These are phyloP conservation scores for Rehmannia glutinosa DNA, from an alignment of 257 asterid species.

Conservation along the genomic window DNA sequence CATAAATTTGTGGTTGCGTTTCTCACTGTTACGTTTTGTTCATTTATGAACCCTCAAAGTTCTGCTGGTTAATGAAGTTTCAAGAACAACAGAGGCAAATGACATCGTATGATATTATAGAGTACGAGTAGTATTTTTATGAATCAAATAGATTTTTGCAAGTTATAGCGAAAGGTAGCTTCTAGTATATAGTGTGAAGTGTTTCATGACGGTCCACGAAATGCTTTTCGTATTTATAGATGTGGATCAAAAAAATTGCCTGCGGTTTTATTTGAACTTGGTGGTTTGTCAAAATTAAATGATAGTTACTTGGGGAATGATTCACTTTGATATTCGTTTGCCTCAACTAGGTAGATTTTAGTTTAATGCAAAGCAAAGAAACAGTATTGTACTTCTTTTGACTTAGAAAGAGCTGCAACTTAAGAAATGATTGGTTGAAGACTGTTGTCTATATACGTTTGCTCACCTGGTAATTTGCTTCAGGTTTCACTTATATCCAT, in stretches of 20 bases:
- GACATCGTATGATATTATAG: background rate
- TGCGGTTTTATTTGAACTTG: too few species aligned
- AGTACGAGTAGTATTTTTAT: too few species aligned
- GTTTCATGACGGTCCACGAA: too few species aligned
- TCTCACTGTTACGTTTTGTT: too few species aligned
- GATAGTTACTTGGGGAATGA: too few species aligned
- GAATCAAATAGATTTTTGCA: background rate
- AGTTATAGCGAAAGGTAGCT: too few species aligned
- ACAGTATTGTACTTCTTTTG: background rate
- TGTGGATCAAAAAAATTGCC: too few species aligned
- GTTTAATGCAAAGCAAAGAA: background rate
- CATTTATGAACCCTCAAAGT: background rate
- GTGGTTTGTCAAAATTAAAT: too few species aligned
- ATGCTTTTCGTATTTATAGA: too few species aligned
- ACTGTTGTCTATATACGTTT: background rate
- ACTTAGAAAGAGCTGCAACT: background rate
- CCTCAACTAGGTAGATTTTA: background rate
- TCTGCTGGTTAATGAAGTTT: background rate
- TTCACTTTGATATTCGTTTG: background rate
- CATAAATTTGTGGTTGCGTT: too few species aligned
- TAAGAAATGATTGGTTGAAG: background rate
- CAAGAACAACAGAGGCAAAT: background rate
- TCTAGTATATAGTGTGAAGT: background rate
- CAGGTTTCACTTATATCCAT: background rate
- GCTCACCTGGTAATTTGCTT: background rate